Evolutionary conservation across 371 early-diverging fungal genomes (phyloP).

Genomic region (Mycotypha africana): DNA sequence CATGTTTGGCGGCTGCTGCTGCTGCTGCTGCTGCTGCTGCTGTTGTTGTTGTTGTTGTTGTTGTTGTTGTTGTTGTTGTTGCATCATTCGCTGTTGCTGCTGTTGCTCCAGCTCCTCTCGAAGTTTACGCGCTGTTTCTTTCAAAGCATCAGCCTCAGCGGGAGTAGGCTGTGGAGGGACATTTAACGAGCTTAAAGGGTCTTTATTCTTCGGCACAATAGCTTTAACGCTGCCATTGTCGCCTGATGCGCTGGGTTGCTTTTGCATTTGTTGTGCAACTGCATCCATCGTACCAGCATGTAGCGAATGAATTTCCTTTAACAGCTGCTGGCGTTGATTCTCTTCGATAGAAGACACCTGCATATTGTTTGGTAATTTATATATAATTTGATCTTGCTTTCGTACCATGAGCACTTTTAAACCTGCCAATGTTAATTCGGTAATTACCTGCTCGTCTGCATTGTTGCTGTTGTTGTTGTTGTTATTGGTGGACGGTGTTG

Average conservation of each 20-base stretch:
- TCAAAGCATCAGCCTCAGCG: slow-evolving; percentile 34
- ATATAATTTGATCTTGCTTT: slow-evolving; percentile 57
- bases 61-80: slow-evolving; percentile 9
- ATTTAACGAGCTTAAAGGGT: slow-evolving; percentile 22
- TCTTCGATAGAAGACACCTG: slow-evolving; percentile 44
- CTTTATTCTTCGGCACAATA: slow-evolving; percentile 22
- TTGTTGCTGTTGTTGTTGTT: too few species aligned
- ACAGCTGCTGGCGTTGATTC: slow-evolving; percentile 43
- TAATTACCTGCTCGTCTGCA: slow-evolving; percentile 45
- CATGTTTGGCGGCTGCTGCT: background rate
- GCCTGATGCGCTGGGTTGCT: background rate
- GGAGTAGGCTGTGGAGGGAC: slow-evolving; percentile 21
- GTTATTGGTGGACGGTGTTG: too few species aligned
- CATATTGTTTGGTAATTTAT: slow-evolving; percentile 58
- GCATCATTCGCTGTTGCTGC: slow-evolving; percentile 14
- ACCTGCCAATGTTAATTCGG: slow-evolving; percentile 53
- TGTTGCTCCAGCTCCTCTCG: slow-evolving; percentile 32
- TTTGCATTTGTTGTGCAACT: slow-evolving; percentile 22
- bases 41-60: background rate
- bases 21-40: background rate
- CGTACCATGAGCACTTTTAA: slow-evolving; percentile 55
- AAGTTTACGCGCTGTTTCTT: slow-evolving; percentile 32
- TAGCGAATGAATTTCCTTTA: slow-evolving; percentile 49
- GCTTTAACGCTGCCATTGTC: too few species aligned
- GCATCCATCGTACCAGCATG: slow-evolving; percentile 49